Evolutionary conservation across 2,329 filamentous ascomycete genomes (phyloP).

Genomic region (Davidsoniella neocaledoniae): DNA sequence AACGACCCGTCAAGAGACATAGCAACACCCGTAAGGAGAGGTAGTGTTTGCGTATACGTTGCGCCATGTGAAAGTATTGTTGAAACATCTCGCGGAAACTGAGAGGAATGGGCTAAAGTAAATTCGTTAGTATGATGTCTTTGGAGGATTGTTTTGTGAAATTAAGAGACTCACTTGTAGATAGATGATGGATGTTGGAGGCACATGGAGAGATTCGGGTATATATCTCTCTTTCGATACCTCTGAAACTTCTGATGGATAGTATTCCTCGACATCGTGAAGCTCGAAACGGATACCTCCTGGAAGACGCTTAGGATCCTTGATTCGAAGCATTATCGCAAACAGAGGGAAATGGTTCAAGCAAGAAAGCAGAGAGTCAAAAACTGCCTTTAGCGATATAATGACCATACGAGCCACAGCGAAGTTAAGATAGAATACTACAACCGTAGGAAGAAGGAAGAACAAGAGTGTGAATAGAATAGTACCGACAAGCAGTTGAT

Average conservation of each 20-base stretch:
- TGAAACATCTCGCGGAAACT: constrained; percentile 89
- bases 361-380: constrained; percentile 85
- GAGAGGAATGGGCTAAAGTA: constrained; percentile 61
- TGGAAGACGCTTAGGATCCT: constrained; percentile 78
- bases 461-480: constrained; percentile 92
- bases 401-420: constrained; percentile 88
- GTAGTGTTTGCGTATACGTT: constrained; percentile 89
- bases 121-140: constrained; percentile 1
- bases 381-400: constrained; percentile 75
- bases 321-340: constrained; percentile 86
- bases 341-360: constrained; percentile 97
- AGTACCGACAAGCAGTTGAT: constrained; percentile 88
- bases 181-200: constrained; percentile 63
- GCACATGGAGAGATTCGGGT: not conserved
- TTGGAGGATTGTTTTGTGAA: not conserved
- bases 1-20: constrained; percentile 75
- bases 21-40: constrained; percentile 75
- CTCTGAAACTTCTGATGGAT: constrained; percentile 15
- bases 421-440: constrained; percentile 95
- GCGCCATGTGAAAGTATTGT: constrained; percentile 89
- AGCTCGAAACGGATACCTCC: constrained; percentile 82
- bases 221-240: constrained; percentile 19
- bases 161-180: constrained; percentile 45
- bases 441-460: constrained; percentile 84
- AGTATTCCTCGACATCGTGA: constrained; percentile 48